A percentile compares a stretch with the other conserved stretches of the same genome.
phyloP scores from a whole-genome alignment of 208 protist genomes.

The Novymonas esmeraldas region DNA sequence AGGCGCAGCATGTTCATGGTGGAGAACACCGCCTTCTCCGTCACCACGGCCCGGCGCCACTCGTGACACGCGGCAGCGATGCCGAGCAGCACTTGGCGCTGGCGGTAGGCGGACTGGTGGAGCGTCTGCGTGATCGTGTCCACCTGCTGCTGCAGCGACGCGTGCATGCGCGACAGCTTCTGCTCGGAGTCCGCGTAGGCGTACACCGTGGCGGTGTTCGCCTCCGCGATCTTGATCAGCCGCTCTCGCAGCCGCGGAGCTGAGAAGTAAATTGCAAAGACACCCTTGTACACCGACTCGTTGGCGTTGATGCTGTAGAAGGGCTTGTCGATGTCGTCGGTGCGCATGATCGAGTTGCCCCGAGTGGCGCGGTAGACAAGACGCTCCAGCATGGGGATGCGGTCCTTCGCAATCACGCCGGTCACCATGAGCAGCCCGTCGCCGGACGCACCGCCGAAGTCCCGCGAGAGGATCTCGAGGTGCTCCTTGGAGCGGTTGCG shows the following conservation, averaged over 20 bases:
- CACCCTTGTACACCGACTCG: conserved; percentile 89
- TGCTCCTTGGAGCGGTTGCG: conserved; percentile 83
- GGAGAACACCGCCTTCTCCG: conserved; percentile 96
- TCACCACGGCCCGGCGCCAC: conserved; percentile 92
- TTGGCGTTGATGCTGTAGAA: conserved; percentile 89
- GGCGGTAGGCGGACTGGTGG: conserved; percentile 65
- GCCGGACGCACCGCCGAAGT: conserved; percentile 60
- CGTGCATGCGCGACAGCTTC: conserved; percentile 76
- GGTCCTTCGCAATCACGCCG: conserved; percentile 93
- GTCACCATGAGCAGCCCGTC: conserved; percentile 90
- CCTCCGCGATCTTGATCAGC: conserved; percentile 96
- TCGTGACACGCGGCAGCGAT: conserved; percentile 73
- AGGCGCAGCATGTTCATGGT: conserved; percentile 97
- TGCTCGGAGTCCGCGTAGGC: conserved; percentile 90
- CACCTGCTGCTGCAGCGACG: conserved; percentile 65
- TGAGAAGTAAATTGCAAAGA: conserved; percentile 98
- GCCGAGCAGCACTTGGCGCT: conserved; percentile 75
- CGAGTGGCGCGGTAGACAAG: conserved; percentile 95
- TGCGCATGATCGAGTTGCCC: conserved; percentile 96
- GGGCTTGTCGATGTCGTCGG: conserved; percentile 85
- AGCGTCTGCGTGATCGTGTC: conserved; percentile 81
- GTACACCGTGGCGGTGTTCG: conserved; percentile 95
- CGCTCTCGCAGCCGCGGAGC: conserved; percentile 88
- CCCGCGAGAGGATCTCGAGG: conserved; percentile 75
- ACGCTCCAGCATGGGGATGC: conserved; percentile 91